Conservation (phyloP, 306 rosid species). For the Sesbania bispinosa region DNA sequence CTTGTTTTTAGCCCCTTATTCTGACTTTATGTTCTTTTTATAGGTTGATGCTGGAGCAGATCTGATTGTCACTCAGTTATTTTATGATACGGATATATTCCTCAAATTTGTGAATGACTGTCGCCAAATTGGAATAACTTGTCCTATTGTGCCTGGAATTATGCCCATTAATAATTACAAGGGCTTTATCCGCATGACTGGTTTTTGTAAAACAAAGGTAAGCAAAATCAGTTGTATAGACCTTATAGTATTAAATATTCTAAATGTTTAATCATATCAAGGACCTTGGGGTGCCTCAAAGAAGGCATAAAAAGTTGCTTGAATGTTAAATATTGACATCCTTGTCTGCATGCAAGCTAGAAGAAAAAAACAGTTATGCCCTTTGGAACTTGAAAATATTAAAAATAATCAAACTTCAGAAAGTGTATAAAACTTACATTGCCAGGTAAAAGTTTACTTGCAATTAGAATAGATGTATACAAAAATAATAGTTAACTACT, state of each 20-base stretch:
- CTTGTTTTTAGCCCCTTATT: background rate
- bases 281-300: background rate
- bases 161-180: conserved; percentile 98
- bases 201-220: conserved; percentile 97
- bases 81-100: conserved; percentile 84
- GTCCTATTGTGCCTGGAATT: conserved; percentile 97
- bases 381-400: background rate
- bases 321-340: conserved; percentile 1
- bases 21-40: conserved; percentile 26
- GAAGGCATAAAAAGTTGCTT: background rate
- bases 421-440: background rate
- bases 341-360: background rate
- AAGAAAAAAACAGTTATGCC: background rate
- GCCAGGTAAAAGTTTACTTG: no score
- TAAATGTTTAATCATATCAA: background rate
- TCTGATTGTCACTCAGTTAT: conserved; percentile 84
- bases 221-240: background rate
- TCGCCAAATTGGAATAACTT: conserved; percentile 91
- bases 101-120: conserved; percentile 95
- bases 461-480: no score
- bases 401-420: conserved; percentile 1
- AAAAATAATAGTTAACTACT: background rate
- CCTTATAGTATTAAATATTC: background rate
- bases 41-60: conserved; percentile 96
- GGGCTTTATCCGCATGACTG: conserved; percentile 95